Evolutionary conservation across 352 stramenopile species (phyloP).

Genomic region (Pythium dissotocum): DNA sequence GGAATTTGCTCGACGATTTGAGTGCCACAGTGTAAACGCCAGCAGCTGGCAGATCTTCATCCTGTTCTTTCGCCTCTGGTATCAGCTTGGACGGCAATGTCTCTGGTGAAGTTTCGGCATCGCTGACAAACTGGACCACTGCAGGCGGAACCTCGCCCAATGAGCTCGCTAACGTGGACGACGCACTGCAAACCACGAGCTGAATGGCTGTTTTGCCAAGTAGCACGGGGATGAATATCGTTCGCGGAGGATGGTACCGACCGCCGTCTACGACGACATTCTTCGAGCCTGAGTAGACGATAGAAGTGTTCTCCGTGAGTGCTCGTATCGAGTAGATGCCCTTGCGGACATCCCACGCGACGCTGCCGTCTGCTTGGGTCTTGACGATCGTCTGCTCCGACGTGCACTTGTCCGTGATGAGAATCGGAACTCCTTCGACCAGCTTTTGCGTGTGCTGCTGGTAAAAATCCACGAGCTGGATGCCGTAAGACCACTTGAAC

Average conservation of each 20-base stretch:
- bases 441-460: conserved; percentile 41
- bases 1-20: conserved; percentile 32
- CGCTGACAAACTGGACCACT: not conserved
- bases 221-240: conserved; percentile 57
- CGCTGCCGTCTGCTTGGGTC: conserved; percentile 44
- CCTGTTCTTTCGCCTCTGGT: not conserved
- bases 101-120: not conserved
- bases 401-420: conserved; percentile 60
- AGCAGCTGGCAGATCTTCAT: not conserved
- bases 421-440: conserved; percentile 47
- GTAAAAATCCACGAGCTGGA: conserved; percentile 76
- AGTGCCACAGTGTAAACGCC: conserved; percentile 17
- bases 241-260: conserved; percentile 47
- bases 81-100: not conserved
- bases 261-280: conserved; percentile 66
- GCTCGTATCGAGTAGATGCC: conserved; percentile 61
- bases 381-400: conserved; percentile 43
- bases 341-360: conserved; percentile 57
- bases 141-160: not conserved
- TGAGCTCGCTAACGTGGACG: not conserved
- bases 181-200: not conserved
- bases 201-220: conserved; percentile 54
- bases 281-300: conserved; percentile 70
- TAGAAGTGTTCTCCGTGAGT: conserved; percentile 49
- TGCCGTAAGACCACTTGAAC: conserved; percentile 59